Evolutionary conservation across 805 yeast genomes (phyloP).

Genomic region (Lipomyces yamanashiensis): DNA sequence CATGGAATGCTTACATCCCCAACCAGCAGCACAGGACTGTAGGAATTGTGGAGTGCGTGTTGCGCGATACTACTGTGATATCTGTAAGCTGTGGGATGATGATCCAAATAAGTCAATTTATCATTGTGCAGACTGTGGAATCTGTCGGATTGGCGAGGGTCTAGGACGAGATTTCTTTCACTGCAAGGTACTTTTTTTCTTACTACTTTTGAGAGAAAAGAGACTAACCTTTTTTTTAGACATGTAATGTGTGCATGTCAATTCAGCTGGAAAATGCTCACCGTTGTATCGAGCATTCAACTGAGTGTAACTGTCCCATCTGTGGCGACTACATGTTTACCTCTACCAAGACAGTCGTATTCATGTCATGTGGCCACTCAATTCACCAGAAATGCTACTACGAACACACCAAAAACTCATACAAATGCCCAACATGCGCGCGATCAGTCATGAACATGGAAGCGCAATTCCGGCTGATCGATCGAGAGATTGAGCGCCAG

Average conservation of each 20-base stretch:
- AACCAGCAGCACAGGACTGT: constrained; percentile 72
- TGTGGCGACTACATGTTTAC: constrained; percentile 91
- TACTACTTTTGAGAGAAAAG: background rate
- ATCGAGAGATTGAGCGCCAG: constrained; percentile 76
- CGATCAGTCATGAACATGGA: constrained; percentile 86
- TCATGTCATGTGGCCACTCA: constrained; percentile 93
- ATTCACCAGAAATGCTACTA: constrained; percentile 85
- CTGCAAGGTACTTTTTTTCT: constrained; percentile 55
- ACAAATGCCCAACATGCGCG: constrained; percentile 90
- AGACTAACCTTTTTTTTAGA: constrained; percentile 38
- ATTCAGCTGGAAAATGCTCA: constrained; percentile 78
- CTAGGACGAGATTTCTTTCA: constrained; percentile 88
- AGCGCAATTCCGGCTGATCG: constrained; percentile 82
- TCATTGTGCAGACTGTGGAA: constrained; percentile 92
- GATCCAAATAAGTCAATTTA: constrained; percentile 75
- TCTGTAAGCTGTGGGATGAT: constrained; percentile 84
- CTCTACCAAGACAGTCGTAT: constrained; percentile 78
- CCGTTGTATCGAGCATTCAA: constrained; percentile 81
- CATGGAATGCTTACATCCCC: constrained; percentile 78
- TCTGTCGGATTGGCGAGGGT: constrained; percentile 88
- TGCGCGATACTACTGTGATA: constrained; percentile 76
- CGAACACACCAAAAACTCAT: constrained; percentile 71
- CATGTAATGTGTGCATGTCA: constrained; percentile 86
- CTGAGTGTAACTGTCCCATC: constrained; percentile 90
- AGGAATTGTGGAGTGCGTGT: constrained; percentile 66